Conservation (phyloP, 2,329 filamentous ascomycete species). For the Rhynchosporium secalis region DNA sequence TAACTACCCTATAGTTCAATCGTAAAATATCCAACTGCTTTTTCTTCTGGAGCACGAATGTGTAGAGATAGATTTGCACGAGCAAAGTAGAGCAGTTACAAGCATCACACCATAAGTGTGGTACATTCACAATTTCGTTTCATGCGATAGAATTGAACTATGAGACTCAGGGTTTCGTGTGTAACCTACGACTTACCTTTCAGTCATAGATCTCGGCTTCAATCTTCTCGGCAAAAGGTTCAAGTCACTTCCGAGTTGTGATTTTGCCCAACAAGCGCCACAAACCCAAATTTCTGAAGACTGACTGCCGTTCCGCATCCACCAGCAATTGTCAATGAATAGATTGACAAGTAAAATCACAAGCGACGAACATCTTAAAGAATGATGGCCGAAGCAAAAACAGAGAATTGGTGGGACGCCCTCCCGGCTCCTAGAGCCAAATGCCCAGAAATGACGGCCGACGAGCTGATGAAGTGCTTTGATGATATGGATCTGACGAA, state of each 20-base stretch:
- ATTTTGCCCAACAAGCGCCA: slow-evolving; percentile 12
- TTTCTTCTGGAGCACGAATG: neutral
- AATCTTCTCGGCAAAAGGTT: neutral
- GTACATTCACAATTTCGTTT: no score
- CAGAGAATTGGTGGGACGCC: slow-evolving; percentile 32
- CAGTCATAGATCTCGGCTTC: neutral
- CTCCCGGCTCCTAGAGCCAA: slow-evolving; percentile 48
- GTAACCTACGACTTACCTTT: neutral
- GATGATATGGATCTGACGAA: slow-evolving; percentile 42
- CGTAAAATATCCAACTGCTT: slow-evolving; percentile 1
- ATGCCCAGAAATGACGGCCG: slow-evolving; percentile 43
- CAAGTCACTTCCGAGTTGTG: neutral
- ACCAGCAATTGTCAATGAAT: neutral
- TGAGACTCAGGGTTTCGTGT: neutral
- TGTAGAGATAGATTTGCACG: neutral
- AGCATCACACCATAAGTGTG: no score
- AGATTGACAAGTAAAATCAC: no score
- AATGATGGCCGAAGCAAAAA: slow-evolving; percentile 19
- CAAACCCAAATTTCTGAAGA: neutral
- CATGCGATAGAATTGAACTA: no score
- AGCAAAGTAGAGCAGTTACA: no score
- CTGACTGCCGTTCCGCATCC: no score
- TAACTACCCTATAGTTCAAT: slow-evolving; percentile 6
- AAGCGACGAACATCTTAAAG: neutral
- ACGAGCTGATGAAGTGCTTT: slow-evolving; percentile 46